Conservation (phyloP, 75 land plant species). For the Chamaecyparis obtusa region DNA sequence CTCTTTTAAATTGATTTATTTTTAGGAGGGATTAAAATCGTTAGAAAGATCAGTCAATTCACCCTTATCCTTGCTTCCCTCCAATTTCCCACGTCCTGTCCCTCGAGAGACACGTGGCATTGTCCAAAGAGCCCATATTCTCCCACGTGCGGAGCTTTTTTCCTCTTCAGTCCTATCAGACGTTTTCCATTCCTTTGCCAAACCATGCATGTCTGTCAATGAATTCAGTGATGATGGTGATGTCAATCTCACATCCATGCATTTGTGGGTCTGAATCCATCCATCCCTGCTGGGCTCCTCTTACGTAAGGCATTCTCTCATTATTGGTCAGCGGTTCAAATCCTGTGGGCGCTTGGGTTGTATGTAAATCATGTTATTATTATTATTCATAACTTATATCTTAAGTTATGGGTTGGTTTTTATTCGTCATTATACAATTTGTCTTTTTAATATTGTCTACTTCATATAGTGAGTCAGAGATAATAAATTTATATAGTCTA, state of each 20-base stretch:
- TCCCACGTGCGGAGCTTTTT: conserved; percentile 2
- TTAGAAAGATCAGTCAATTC: background rate
- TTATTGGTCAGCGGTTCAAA: too few species aligned
- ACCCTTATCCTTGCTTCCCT: background rate
- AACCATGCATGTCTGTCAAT: background rate
- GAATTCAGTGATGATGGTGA: background rate
- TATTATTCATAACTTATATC: too few species aligned
- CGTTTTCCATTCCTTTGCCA: background rate
- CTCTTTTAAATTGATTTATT: background rate
- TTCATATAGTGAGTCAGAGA: too few species aligned
- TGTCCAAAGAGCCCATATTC: background rate
- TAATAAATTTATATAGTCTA: too few species aligned
- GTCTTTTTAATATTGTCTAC: too few species aligned
- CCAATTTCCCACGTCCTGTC: conserved; percentile 11
- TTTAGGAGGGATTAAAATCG: background rate
- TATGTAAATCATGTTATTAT: background rate
- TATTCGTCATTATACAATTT: too few species aligned
- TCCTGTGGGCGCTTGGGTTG: too few species aligned
- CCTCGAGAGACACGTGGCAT: conserved; percentile 10
- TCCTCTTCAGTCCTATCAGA: background rate
- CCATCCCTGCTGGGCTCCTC: too few species aligned
- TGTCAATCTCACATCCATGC: background rate
- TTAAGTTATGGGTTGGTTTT: too few species aligned
- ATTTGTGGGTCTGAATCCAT: background rate
- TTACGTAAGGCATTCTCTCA: too few species aligned